Conservation (phyloP, 2,329 filamentous ascomycete species). For the Fusarium lateritium region DNA sequence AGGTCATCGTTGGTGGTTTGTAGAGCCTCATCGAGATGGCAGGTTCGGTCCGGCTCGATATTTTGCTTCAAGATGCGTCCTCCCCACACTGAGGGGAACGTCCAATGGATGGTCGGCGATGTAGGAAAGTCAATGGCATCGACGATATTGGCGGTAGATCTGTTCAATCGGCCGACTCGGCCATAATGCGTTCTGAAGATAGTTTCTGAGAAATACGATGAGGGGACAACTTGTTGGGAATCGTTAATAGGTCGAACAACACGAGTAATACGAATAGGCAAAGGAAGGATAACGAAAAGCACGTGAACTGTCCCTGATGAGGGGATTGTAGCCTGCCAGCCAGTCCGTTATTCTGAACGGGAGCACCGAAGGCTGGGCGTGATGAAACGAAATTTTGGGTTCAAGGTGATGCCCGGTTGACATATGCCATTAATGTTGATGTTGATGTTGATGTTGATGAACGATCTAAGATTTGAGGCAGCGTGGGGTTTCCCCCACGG, state of each 20-base stretch:
- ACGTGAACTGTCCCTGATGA: neutral
- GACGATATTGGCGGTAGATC: neutral
- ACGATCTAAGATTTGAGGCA: neutral
- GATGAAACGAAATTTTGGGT: neutral
- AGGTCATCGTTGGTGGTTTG: neutral
- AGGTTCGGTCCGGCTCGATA: constrained; percentile 22
- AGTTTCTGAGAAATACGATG: neutral
- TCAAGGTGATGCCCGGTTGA: neutral
- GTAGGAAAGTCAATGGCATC: neutral
- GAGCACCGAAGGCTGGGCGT: neutral
- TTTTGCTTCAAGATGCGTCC: neutral
- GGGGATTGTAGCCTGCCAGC: neutral
- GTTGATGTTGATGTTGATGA: neutral
- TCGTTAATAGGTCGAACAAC: neutral
- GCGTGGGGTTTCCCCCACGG: neutral
- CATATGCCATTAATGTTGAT: neutral
- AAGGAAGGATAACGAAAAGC: neutral
- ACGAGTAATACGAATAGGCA: neutral
- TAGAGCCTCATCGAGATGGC: neutral
- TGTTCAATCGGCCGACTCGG: neutral
- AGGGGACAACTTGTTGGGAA: constrained; percentile 11
- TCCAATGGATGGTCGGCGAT: neutral
- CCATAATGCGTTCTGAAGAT: neutral
- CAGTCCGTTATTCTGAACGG: neutral
- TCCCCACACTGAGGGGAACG: too few species aligned